Evolutionary conservation across 805 yeast genomes (phyloP).

Genomic region (Kodamaea sagamina): DNA sequence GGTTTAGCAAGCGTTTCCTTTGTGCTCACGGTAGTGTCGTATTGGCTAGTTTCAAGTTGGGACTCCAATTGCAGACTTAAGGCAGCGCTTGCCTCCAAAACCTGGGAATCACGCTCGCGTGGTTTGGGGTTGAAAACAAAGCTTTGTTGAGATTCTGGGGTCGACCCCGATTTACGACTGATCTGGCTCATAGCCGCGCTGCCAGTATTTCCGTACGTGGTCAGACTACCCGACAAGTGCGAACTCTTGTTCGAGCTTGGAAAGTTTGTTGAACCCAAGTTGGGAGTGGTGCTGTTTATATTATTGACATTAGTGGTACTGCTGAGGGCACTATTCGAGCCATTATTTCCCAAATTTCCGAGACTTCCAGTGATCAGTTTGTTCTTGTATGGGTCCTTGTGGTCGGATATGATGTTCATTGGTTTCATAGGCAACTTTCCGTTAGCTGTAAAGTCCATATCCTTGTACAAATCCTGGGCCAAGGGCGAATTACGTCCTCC

Average conservation of each 20-base stretch:
- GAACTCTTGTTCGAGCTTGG: slow-evolving; percentile 1
- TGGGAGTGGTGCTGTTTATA: slow-evolving; percentile 4
- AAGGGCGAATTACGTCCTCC: slow-evolving; percentile 1
- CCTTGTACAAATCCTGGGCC: slow-evolving; percentile 29
- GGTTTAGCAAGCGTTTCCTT: background rate
- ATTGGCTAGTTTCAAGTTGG: slow-evolving; percentile 13
- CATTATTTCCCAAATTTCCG: background rate
- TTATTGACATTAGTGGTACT: background rate
- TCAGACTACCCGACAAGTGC: background rate
- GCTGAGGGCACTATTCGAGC: background rate
- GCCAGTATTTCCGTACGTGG: background rate
- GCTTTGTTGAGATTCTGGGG: slow-evolving; percentile 3
- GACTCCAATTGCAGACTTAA: slow-evolving; percentile 27
- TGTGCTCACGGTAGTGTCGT: slow-evolving; percentile 3
- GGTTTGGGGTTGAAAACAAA: background rate
- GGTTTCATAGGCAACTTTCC: slow-evolving; percentile 46
- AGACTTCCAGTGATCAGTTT: slow-evolving; percentile 1
- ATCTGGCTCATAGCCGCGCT: background rate
- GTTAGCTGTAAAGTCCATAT: slow-evolving; percentile 44
- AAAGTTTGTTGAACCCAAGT: background rate
- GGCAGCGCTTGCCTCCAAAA: slow-evolving; percentile 31
- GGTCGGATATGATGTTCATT: slow-evolving; percentile 35
- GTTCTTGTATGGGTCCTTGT: slow-evolving; percentile 6
- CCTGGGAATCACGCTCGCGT: slow-evolving; percentile 5
- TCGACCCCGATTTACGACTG: background rate